These are phyloP conservation scores for Solanum sitiens DNA, from an alignment of 257 asterid genomes.

Conservation along the genomic window DNA sequence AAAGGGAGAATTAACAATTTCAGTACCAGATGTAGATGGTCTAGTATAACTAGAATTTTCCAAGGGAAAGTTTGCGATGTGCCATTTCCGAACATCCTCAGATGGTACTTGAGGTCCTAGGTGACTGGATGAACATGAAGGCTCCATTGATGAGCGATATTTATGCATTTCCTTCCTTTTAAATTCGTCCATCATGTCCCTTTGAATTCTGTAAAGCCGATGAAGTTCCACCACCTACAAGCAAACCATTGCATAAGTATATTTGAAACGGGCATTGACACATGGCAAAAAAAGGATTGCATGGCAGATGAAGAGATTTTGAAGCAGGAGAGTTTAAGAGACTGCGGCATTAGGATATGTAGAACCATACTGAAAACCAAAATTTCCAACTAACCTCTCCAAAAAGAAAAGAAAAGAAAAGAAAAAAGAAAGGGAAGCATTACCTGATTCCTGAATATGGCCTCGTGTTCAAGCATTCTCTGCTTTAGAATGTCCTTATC, in stretches of 20 bases:
- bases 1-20: constrained; percentile 54
- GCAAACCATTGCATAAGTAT: constrained; percentile 4
- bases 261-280: background rate
- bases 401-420: background rate
- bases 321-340: background rate
- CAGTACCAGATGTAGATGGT: constrained; percentile 44
- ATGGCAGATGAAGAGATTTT: background rate
- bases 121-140: constrained; percentile 63
- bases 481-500: constrained; percentile 76
- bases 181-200: constrained; percentile 85
- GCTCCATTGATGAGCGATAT: constrained; percentile 50
- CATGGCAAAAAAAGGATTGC: background rate
- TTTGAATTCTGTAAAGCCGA: constrained; percentile 75
- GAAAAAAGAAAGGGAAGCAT: background rate
- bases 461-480: constrained; percentile 94
- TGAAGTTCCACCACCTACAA: constrained; percentile 78
- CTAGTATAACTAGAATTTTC: constrained; percentile 39
- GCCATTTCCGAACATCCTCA: constrained; percentile 70
- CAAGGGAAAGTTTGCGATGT: constrained; percentile 35
- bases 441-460: constrained; percentile 83
- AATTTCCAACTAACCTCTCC: background rate
- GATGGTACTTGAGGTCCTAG: constrained; percentile 53
- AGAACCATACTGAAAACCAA: background rate
- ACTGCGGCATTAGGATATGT: background rate
- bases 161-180: constrained; percentile 33